phyloP scores from a whole-genome alignment of 306 rosid species.

The Vigna mungo region DNA sequence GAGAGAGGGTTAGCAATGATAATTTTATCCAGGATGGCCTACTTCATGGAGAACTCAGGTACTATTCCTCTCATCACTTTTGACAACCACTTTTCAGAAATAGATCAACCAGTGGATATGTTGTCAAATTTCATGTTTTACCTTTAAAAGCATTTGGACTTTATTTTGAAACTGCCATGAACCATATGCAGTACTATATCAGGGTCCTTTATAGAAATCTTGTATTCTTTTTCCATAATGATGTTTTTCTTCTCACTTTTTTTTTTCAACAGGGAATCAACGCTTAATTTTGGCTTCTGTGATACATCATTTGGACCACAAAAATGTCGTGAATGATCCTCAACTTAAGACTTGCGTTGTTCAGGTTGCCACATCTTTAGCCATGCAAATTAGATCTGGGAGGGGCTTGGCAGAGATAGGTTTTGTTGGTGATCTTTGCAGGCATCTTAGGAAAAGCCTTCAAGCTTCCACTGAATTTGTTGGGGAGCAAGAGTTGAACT shows the following conservation, averaged over 20 bases:
- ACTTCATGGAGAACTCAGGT: slow-evolving; percentile 81
- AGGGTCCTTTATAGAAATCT: not conserved
- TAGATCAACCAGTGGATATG: not conserved
- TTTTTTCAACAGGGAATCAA: slow-evolving; percentile 71
- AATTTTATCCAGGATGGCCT: slow-evolving; percentile 83
- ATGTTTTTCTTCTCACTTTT: slow-evolving; percentile 28
- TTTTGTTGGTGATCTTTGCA: slow-evolving; percentile 87
- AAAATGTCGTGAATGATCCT: slow-evolving; percentile 78
- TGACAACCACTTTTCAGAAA: slow-evolving; percentile 27
- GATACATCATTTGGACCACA: slow-evolving; percentile 96
- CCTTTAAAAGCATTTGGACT: not conserved
- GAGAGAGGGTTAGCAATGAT: slow-evolving; percentile 76
- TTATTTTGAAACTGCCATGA: slow-evolving; percentile 6
- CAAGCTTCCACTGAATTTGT: slow-evolving; percentile 68
- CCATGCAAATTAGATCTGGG: slow-evolving; percentile 79
- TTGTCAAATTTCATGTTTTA: slow-evolving; percentile 25
- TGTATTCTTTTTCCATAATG: not conserved
- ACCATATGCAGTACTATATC: not conserved
- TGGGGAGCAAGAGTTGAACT: slow-evolving; percentile 81
- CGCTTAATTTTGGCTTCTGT: slow-evolving; percentile 70
- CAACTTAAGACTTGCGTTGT: slow-evolving; percentile 73
- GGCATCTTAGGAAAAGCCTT: slow-evolving; percentile 91
- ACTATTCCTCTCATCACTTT: slow-evolving; percentile 28
- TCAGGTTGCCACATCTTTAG: slow-evolving; percentile 81
- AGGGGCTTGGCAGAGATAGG: slow-evolving; percentile 78